These are phyloP conservation scores for Barnettozyma populi DNA, from an alignment of 805 yeast genomes.

Conservation along the genomic window DNA sequence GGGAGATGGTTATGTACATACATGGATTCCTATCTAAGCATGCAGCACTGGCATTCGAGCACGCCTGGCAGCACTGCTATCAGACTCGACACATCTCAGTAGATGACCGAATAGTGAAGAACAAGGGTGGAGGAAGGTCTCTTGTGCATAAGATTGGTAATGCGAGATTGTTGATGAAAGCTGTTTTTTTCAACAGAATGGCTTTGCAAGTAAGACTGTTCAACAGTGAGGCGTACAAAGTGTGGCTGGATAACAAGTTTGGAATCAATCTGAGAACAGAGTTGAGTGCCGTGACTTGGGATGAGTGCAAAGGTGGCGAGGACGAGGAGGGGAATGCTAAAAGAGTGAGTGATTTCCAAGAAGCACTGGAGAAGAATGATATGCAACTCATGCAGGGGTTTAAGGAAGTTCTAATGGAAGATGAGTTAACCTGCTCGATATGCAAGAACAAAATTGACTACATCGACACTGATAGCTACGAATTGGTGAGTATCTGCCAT, in stretches of 20 bases:
- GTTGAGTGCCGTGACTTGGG: background rate
- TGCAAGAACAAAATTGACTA: conserved; percentile 33
- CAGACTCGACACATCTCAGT: conserved; percentile 53
- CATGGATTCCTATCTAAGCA: conserved; percentile 68
- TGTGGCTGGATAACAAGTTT: conserved; percentile 21
- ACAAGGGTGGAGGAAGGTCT: conserved; percentile 34
- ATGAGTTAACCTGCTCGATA: conserved; percentile 26
- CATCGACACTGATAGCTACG: conserved; percentile 28
- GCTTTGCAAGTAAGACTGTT: conserved; percentile 44
- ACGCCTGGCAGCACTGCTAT: conserved; percentile 76
- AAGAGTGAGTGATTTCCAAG: conserved; percentile 26
- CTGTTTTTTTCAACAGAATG: conserved; percentile 40
- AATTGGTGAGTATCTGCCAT: conserved; percentile 32
- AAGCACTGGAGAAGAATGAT: conserved; percentile 12
- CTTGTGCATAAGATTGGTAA: conserved; percentile 45
- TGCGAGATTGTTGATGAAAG: conserved; percentile 37
- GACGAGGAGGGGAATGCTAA: conserved; percentile 19
- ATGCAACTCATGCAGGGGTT: conserved; percentile 11
- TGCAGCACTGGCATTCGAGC: conserved; percentile 72
- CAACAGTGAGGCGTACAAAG: conserved; percentile 21
- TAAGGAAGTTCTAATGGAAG: conserved; percentile 20
- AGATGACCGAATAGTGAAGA: conserved; percentile 33
- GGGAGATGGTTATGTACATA: conserved; percentile 62
- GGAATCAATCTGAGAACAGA: conserved; percentile 9
- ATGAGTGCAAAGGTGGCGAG: background rate